Conservation (phyloP, 1,139 yeast species). For the Diutina neorugosa region DNA sequence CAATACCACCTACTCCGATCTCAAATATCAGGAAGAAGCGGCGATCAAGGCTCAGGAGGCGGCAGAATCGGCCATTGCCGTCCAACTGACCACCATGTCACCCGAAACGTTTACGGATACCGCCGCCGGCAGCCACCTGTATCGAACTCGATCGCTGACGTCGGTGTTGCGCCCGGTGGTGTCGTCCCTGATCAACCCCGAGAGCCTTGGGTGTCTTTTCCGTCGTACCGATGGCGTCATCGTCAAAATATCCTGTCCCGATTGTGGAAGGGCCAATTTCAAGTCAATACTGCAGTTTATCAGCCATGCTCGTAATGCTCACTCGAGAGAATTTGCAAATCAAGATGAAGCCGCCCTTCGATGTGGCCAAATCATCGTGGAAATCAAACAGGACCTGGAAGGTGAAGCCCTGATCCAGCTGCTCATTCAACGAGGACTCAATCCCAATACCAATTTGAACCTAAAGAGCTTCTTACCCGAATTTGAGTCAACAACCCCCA, state of each 20-base stretch:
- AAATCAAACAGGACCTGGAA: constrained; percentile 46
- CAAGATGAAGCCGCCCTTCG: constrained; percentile 67
- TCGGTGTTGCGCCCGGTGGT: constrained; percentile 33
- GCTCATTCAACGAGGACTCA: constrained; percentile 27
- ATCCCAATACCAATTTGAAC: constrained; percentile 29
- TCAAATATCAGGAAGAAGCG: constrained; percentile 6
- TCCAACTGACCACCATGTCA: neutral
- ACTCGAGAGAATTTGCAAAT: constrained; percentile 56
- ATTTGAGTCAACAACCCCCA: neutral
- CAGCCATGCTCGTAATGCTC: constrained; percentile 67
- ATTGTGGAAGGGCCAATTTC: constrained; percentile 57
- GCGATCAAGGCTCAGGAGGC: constrained; percentile 2
- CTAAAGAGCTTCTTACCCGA: constrained; percentile 10
- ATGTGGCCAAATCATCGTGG: constrained; percentile 52
- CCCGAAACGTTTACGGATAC: constrained; percentile 6
- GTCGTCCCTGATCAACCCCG: constrained; percentile 11
- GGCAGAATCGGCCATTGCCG: constrained; percentile 7
- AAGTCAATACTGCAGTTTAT: constrained; percentile 73
- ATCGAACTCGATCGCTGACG: constrained; percentile 39
- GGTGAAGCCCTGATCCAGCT: constrained; percentile 35
- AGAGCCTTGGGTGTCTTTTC: constrained; percentile 45
- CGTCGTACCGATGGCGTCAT: constrained; percentile 62
- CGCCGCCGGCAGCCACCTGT: constrained; percentile 15
- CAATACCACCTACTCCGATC: constrained; percentile 20
- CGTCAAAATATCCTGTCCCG: constrained; percentile 56